Base-by-base conservation (phyloP, 139 green algal species). In the Coelastrella sp. region DNA sequence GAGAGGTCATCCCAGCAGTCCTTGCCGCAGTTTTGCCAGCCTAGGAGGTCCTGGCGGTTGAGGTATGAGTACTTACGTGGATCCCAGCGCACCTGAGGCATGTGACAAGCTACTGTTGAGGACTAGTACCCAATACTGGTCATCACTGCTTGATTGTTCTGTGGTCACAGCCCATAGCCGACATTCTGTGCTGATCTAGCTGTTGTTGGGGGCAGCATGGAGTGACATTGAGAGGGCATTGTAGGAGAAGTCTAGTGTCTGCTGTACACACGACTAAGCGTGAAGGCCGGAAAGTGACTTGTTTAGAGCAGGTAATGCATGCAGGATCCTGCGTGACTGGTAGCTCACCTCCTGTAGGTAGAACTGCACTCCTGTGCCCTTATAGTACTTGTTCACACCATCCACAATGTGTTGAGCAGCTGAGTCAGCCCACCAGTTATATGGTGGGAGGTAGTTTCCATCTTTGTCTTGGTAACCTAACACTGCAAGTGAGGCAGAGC, bases 11-110 rank as follows among this genome's bases (percentile, higher is more conserved):
- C 54, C 83, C 83, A 88, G 68, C 83, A 88, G 47, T 80, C 83
- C 83, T 88, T 68, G 68, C 83, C 83, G 59, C 83, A 90, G 85
- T 90, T 60, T 59, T 90, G 85, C 85, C 85, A 90, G 57, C 14
- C 59, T 20, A 90, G 73, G 5, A 84, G 85, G 85, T 90, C 74
- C 17, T 77, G 73, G 16, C 73, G 73, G 73, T 90, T 90, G 57
- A 90, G 85, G 85, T 90, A 90, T 3, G 58, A 5, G 59, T 78
- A 78, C 85, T 90, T 90, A n/a, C 85, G 73, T 10, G 85, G 85
- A 32, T 90, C 85, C 85, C 85, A 90, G 22, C 85, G 85, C 59
- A 90, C 85, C 85, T 90, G 73, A 32, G 32, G 32, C 32, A 47
- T 47, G 32, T 47, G 32, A 47, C 32, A 47, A 73, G 56, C 13